Evolutionary conservation across 306 rosid genomes (phyloP).

Genomic region (Acacia melanoxylon): DNA sequence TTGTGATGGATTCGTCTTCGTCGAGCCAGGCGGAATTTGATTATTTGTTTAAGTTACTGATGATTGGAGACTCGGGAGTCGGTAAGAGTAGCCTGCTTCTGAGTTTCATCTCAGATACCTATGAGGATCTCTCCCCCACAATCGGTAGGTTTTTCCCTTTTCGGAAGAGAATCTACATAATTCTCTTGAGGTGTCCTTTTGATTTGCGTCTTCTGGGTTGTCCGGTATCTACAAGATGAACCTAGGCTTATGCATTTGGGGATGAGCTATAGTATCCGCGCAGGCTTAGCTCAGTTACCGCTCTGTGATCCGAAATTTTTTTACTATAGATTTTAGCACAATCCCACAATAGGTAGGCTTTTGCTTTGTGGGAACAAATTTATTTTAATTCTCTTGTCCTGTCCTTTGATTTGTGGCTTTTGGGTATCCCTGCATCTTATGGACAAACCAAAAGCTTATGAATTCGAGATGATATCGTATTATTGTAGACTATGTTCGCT

Average conservation of each 20-base stretch:
- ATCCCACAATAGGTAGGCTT: conserved; percentile 72
- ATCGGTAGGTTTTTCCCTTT: conserved; percentile 47
- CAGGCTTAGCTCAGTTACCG: not conserved
- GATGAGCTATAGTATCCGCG: not conserved
- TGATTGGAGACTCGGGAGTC: conserved; percentile 96
- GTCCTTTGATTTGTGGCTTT: conserved; percentile 5
- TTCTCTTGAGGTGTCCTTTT: conserved; percentile 1
- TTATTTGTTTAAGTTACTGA: conserved; percentile 80
- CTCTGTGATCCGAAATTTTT: not conserved
- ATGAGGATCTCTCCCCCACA: conserved; percentile 90
- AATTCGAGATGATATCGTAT: not conserved
- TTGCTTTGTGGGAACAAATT: not conserved
- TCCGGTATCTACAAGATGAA: not conserved
- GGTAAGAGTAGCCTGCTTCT: conserved; percentile 96
- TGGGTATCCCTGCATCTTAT: not conserved
- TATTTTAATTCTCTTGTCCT: not conserved
- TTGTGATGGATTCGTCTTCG: conserved; percentile 64
- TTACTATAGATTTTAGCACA: not conserved
- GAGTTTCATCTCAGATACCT: conserved; percentile 73
- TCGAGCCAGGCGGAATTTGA: conserved; percentile 64
- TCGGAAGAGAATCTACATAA: not conserved
- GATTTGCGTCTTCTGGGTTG: not conserved
- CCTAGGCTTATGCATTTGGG: not conserved
- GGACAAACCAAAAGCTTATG: not conserved
- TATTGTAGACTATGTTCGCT: not conserved